These are phyloP conservation scores for Aspergillus aculeatinus DNA, from an alignment of 2,329 filamentous ascomycete species.

Conservation along the genomic window DNA sequence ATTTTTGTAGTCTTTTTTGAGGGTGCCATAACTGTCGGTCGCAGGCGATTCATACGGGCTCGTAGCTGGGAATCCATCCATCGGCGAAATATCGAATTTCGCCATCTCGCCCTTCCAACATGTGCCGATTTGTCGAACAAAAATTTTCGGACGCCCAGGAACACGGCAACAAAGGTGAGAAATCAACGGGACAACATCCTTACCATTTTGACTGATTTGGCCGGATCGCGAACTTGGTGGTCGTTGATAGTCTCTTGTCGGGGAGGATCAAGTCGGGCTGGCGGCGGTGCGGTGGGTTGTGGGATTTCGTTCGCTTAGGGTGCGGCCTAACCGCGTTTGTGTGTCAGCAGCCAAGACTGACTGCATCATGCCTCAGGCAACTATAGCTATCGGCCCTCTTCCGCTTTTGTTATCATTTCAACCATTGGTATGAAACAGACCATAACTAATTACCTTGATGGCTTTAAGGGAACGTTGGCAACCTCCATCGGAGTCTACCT, in stretches of 20 bases:
- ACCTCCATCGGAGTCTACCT: background rate
- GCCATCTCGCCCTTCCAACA: conserved; percentile 4
- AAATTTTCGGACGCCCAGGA: conserved; percentile 25
- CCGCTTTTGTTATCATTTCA: background rate
- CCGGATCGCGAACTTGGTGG: conserved; percentile 44
- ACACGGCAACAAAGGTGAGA: conserved; percentile 23
- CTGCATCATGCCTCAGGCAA: conserved; percentile 9
- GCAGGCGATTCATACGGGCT: background rate
- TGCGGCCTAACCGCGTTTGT: conserved; percentile 31
- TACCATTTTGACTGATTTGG: conserved; percentile 51
- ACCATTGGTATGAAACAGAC: too few relatives aligned
- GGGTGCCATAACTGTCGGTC: background rate
- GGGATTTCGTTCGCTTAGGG: conserved; percentile 48
- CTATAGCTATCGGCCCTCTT: background rate
- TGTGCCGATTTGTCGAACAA: conserved; percentile 12
- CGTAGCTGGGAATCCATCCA: background rate
- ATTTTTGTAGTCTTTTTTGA: background rate
- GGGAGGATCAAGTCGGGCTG: conserved; percentile 35
- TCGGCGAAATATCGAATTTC: conserved; percentile 1
- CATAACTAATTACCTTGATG: too few relatives aligned
- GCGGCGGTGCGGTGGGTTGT: conserved; percentile 41
- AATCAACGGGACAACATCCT: conserved; percentile 26
- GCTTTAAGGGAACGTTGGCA: background rate
- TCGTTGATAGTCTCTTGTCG: conserved; percentile 44
- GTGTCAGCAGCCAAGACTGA: conserved; percentile 17